Conservation (phyloP, 305 asterid genomes). For the Ruellia speciosa region DNA sequence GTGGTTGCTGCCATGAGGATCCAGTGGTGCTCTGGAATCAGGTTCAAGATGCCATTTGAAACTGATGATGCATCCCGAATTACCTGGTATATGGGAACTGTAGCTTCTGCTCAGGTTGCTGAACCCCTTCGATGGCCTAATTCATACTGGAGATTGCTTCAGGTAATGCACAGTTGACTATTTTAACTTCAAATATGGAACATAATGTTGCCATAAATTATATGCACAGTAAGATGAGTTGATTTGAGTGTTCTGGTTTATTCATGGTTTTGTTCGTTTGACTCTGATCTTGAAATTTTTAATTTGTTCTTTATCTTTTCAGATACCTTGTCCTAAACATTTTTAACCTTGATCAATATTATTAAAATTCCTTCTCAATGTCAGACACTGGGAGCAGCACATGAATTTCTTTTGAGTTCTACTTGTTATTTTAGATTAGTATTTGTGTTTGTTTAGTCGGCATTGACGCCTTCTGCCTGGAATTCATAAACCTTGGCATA, state of each 20-base stretch:
- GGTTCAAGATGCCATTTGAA: constrained; percentile 91
- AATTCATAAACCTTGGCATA: too few species aligned
- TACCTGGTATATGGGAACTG: constrained; percentile 87
- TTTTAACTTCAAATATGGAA: too few species aligned
- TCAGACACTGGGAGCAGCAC: constrained; percentile 7
- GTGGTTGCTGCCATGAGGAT: constrained; percentile 60
- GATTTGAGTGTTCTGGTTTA: not conserved
- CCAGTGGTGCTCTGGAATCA: constrained; percentile 77
- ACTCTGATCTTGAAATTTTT: not conserved
- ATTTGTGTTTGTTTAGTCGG: constrained; percentile 1
- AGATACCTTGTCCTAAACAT: not conserved
- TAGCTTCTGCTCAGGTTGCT: constrained; percentile 50
- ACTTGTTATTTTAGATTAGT: constrained; percentile 1
- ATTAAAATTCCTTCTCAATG: too few species aligned
- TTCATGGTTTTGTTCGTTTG: not conserved
- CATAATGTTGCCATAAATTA: too few species aligned
- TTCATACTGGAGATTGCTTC: constrained; percentile 82
- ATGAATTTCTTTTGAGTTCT: constrained; percentile 17
- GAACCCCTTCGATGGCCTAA: constrained; percentile 80
- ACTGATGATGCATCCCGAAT: constrained; percentile 77
- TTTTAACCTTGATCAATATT: too few species aligned
- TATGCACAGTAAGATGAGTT: too few species aligned
- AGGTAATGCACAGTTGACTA: constrained; percentile 34
- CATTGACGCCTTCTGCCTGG: not conserved
- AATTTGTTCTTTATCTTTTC: not conserved